Conservation (phyloP, 1,139 yeast species). For the Geotrichum fermentans region DNA sequence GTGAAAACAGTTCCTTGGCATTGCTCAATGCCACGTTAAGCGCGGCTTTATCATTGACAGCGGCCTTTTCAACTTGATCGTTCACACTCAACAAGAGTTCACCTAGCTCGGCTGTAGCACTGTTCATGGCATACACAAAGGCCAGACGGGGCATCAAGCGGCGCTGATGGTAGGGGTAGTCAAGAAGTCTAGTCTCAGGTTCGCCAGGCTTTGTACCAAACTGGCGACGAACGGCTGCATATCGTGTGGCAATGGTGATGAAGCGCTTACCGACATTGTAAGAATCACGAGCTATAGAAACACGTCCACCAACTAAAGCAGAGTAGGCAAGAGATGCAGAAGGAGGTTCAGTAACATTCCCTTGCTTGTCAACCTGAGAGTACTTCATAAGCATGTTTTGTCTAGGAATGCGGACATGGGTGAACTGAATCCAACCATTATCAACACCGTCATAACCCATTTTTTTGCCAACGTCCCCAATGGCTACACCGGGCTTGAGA, state of each 20-base stretch:
- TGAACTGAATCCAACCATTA: no score
- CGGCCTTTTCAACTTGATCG: slow-evolving; percentile 46
- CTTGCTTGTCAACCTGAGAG: slow-evolving; percentile 62
- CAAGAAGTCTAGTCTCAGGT: slow-evolving; percentile 46
- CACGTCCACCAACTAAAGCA: slow-evolving; percentile 81
- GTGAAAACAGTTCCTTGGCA: slow-evolving; percentile 70
- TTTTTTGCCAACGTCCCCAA: slow-evolving; percentile 88
- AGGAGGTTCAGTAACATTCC: slow-evolving; percentile 61
- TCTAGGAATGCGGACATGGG: slow-evolving; percentile 73
- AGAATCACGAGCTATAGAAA: slow-evolving; percentile 77
- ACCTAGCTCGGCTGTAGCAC: slow-evolving; percentile 61
- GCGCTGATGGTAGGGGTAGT: slow-evolving; percentile 80
- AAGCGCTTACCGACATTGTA: slow-evolving; percentile 72
- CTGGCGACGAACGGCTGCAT: slow-evolving; percentile 83
- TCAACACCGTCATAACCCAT: slow-evolving; percentile 75
- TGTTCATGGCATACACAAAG: slow-evolving; percentile 66
- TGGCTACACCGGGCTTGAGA: slow-evolving; percentile 67
- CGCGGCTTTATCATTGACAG: slow-evolving; percentile 24
- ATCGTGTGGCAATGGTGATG: slow-evolving; percentile 75
- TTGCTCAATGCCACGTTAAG: slow-evolving; percentile 47
- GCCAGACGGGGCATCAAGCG: slow-evolving; percentile 77
- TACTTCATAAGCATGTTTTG: slow-evolving; percentile 74
- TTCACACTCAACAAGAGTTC: slow-evolving; percentile 46
- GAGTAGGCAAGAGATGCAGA: slow-evolving; percentile 81
- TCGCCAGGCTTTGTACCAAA: slow-evolving; percentile 47